Evolutionary conservation across 2,329 filamentous ascomycete genomes (phyloP).

Genomic region (Calonectria pseudoturangicola): DNA sequence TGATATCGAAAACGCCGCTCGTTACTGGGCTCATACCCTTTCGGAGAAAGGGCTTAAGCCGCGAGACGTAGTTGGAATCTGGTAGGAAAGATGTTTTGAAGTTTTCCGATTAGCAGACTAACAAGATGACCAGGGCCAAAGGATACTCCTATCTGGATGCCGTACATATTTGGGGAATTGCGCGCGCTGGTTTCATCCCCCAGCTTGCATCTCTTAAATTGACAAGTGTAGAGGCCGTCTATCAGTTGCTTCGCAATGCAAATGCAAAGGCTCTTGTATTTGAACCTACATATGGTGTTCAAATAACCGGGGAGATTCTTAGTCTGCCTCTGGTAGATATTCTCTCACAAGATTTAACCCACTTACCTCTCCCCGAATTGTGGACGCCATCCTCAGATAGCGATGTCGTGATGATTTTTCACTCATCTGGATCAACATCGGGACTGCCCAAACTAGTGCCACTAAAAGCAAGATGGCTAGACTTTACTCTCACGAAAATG

Average conservation of each 20-base stretch:
- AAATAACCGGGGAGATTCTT: background rate
- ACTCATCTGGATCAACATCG: slow-evolving; percentile 5
- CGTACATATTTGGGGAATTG: slow-evolving; percentile 10
- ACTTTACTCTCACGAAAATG: slow-evolving; percentile 5
- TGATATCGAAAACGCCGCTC: background rate
- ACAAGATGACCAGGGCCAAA: background rate
- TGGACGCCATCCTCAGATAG: slow-evolving; percentile 1
- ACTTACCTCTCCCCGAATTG: background rate
- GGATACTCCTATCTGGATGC: slow-evolving; percentile 9
- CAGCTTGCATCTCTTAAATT: slow-evolving; percentile 11
- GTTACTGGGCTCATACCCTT: slow-evolving; percentile 7
- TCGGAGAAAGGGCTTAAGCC: background rate
- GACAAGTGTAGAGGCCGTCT: background rate
- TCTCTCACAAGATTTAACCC: background rate
- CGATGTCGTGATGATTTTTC: slow-evolving; percentile 6
- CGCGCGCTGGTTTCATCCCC: slow-evolving; percentile 5
- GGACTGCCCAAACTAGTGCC: slow-evolving; percentile 3
- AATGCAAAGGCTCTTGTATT: slow-evolving; percentile 8
- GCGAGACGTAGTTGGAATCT: slow-evolving; percentile 7
- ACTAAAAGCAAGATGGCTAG: background rate
- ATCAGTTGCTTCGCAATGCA: background rate
- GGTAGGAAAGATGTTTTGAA: background rate
- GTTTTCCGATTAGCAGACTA: background rate
- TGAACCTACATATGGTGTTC: background rate
- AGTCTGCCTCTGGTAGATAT: background rate